A percentile compares a stretch with the other conserved stretches of the same genome.
Conservation (phyloP, 1,284 basidiomycete genomes). For the Ustilago xerochloae region DNA sequence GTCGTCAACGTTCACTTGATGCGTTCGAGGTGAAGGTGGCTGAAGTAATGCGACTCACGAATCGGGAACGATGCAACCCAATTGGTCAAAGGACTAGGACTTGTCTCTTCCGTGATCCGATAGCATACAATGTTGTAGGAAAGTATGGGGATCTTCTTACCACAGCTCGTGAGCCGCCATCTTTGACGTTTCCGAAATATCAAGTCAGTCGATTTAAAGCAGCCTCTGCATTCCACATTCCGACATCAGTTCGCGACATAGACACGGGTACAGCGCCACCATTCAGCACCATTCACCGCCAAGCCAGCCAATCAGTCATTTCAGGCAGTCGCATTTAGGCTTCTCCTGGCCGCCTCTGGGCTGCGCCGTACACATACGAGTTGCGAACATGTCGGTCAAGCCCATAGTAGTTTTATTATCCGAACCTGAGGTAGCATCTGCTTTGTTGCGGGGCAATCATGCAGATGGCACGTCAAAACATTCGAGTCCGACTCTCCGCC, state of each 20-base stretch:
- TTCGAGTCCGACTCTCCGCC: slow-evolving; percentile 1
- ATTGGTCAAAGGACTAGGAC: neutral
- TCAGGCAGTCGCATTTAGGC: neutral
- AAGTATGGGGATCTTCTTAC: too few relatives aligned
- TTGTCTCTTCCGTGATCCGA: slow-evolving; percentile 5
- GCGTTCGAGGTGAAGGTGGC: neutral
- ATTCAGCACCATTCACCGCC: too few relatives aligned
- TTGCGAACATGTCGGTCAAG: too few relatives aligned
- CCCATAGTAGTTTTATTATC: slow-evolving; percentile 1
- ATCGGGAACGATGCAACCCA: neutral
- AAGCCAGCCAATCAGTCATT: neutral
- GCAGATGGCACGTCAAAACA: slow-evolving; percentile 3
- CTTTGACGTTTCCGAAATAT: slow-evolving; percentile 2
- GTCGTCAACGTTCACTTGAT: neutral
- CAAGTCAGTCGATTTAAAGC: neutral
- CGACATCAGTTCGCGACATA: slow-evolving; percentile 5
- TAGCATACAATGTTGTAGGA: too few relatives aligned
- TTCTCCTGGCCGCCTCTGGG: too few relatives aligned
- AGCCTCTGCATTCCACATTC: slow-evolving; percentile 28
- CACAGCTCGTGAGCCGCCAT: slow-evolving; percentile 1
- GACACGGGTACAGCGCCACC: slow-evolving; percentile 8
- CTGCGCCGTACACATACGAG: too few relatives aligned
- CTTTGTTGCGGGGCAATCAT: neutral
- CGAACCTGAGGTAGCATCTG: neutral
- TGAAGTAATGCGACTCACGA: neutral